These are phyloP conservation scores for Neonectria ditissima DNA, from an alignment of 2,329 filamentous ascomycete species.

Conservation along the genomic window DNA sequence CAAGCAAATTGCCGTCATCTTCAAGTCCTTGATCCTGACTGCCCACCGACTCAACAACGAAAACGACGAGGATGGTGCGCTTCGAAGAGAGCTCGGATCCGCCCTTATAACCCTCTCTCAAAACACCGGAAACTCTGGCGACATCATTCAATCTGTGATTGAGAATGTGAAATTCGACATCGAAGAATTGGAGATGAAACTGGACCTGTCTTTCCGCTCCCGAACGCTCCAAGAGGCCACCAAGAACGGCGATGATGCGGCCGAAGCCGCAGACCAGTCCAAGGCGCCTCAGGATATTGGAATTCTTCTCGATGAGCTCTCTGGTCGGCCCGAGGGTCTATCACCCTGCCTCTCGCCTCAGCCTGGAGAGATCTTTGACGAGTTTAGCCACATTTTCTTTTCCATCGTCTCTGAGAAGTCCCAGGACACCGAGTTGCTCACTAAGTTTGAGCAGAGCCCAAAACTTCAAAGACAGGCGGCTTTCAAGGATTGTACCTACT, in stretches of 20 bases:
- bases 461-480: slow-evolving; percentile 67
- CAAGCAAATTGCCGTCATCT: slow-evolving; percentile 71
- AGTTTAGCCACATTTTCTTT: slow-evolving; percentile 70
- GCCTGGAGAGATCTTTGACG: slow-evolving; percentile 65
- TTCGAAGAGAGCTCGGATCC: slow-evolving; percentile 73
- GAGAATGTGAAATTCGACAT: slow-evolving; percentile 77
- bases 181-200: slow-evolving; percentile 78
- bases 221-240: slow-evolving; percentile 61
- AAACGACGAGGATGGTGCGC: slow-evolving; percentile 64
- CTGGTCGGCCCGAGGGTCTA: slow-evolving; percentile 51
- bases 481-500: slow-evolving; percentile 72
- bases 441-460: slow-evolving; percentile 65
- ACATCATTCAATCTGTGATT: slow-evolving; percentile 75
- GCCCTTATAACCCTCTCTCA: slow-evolving; percentile 75
- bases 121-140: slow-evolving; percentile 66
- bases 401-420: slow-evolving; percentile 60
- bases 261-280: slow-evolving; percentile 39
- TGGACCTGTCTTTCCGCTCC: slow-evolving; percentile 76
- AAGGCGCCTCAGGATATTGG: slow-evolving; percentile 54
- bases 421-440: slow-evolving; percentile 54
- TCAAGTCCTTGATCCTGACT: slow-evolving; percentile 73
- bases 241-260: slow-evolving; percentile 60
- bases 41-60: slow-evolving; percentile 69
- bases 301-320: slow-evolving; percentile 54
- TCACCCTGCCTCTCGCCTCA: slow-evolving; percentile 66